phyloP scores from a whole-genome alignment of 495 filamentous ascomycete genomes.

The Chaetomium fimeti region DNA sequence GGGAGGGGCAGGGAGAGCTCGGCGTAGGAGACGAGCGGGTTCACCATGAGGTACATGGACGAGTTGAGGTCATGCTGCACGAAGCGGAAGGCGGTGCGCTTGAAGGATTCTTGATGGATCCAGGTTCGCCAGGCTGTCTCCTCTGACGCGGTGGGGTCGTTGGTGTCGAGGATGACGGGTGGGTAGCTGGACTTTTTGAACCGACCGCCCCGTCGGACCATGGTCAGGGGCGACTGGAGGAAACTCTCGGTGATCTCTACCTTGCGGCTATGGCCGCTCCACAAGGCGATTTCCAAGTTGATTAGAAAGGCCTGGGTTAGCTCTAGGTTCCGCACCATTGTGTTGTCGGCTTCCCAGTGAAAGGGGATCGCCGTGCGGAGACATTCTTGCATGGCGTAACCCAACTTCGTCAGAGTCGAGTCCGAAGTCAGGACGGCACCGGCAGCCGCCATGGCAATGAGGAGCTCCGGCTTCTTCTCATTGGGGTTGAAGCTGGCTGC shows the following conservation, averaged over 20 bases:
- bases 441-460: conserved; percentile 49
- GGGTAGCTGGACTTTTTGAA: conserved; percentile 22
- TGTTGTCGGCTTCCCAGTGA: conserved; percentile 45
- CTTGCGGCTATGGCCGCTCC: conserved; percentile 58
- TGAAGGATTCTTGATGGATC: conserved; percentile 11
- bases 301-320: conserved; percentile 51
- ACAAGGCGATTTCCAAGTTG: conserved; percentile 54
- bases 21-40: conserved; percentile 12
- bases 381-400: conserved; percentile 56
- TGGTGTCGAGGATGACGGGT: background rate
- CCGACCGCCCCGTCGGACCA: conserved; percentile 33
- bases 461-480: conserved; percentile 44
- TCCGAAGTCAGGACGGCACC: conserved; percentile 51
- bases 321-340: conserved; percentile 43
- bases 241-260: conserved; percentile 61
- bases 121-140: conserved; percentile 2
- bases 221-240: conserved; percentile 48
- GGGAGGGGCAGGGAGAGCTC: conserved; percentile 16
- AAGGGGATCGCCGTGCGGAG: conserved; percentile 45
- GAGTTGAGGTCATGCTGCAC: conserved; percentile 16
- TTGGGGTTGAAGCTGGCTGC: conserved; percentile 21
- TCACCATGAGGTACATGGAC: conserved; percentile 10
- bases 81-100: conserved; percentile 13
- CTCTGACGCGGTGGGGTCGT: background rate
- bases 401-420: conserved; percentile 53